Evolutionary conservation across 1,139 yeast species (phyloP).

Genomic region (Yamadazyma pseudoaaseri): DNA sequence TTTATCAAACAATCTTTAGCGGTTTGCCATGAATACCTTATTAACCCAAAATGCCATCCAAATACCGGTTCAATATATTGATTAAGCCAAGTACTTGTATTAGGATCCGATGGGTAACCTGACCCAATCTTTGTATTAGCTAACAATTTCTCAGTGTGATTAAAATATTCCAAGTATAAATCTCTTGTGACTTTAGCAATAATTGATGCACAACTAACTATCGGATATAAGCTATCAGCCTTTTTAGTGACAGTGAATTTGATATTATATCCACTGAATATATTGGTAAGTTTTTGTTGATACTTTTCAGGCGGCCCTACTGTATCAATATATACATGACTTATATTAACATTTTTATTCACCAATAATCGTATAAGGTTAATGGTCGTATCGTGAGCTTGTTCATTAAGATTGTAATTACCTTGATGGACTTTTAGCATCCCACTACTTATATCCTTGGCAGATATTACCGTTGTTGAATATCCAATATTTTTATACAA

Average conservation of each 20-base stretch:
- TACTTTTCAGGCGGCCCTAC: slow-evolving; percentile 93
- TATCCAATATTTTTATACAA: slow-evolving; percentile 71
- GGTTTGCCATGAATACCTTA: slow-evolving; percentile 94
- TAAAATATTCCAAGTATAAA: slow-evolving; percentile 49
- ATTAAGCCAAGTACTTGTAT: slow-evolving; percentile 72
- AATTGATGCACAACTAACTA: slow-evolving; percentile 94
- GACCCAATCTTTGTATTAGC: slow-evolving; percentile 60
- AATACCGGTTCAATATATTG: slow-evolving; percentile 64
- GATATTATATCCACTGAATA: slow-evolving; percentile 59
- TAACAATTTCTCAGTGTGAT: slow-evolving; percentile 19
- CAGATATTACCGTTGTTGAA: slow-evolving; percentile 82
- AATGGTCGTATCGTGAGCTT: slow-evolving; percentile 94
- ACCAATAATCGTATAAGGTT: slow-evolving; percentile 62
- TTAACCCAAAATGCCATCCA: slow-evolving; percentile 80
- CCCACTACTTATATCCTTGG: slow-evolving; percentile 82
- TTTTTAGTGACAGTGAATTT: slow-evolving; percentile 88
- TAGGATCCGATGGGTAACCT: slow-evolving; percentile 94
- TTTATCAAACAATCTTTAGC: slow-evolving; percentile 69
- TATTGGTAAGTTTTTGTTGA: slow-evolving; percentile 65
- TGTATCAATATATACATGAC: slow-evolving; percentile 84
- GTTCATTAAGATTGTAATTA: slow-evolving; percentile 82
- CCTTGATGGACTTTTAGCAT: slow-evolving; percentile 69
- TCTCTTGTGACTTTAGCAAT: slow-evolving; percentile 97
- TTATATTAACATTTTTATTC: slow-evolving; percentile 59
- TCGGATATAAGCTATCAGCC: slow-evolving; percentile 92